Conservation (phyloP, 2,329 filamentous ascomycete genomes). For the Canariomyces notabilis region DNA sequence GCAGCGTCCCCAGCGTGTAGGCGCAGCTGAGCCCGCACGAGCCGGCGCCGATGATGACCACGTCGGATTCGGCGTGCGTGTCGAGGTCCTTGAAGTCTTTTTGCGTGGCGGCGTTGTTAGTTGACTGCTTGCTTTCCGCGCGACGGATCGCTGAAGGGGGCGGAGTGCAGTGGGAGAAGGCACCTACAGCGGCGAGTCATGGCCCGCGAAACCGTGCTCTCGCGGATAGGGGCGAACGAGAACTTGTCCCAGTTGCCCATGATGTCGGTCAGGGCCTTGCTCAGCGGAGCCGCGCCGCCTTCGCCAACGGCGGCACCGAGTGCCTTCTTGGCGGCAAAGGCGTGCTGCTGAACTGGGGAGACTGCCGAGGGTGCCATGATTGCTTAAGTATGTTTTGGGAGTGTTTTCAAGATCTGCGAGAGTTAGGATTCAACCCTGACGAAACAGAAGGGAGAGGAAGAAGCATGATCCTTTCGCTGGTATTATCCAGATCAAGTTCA, state of each 20-base stretch:
- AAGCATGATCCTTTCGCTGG: slow-evolving; percentile 96
- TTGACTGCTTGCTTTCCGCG: too few species aligned
- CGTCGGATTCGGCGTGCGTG: slow-evolving; percentile 83
- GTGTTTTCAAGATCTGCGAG: slow-evolving; percentile 12
- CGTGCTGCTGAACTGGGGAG: slow-evolving; percentile 45
- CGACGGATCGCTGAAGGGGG: background rate
- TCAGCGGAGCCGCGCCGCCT: slow-evolving; percentile 34
- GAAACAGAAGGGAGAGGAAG: slow-evolving; percentile 39
- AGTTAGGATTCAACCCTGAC: slow-evolving; percentile 32
- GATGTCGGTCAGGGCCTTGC: slow-evolving; percentile 58
- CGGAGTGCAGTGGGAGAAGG: background rate
- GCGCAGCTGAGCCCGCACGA: slow-evolving; percentile 82
- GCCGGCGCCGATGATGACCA: slow-evolving; percentile 88
- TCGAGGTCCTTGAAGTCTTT: slow-evolving; percentile 78
- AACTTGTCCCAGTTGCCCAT: slow-evolving; percentile 77
- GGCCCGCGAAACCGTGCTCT: slow-evolving; percentile 85
- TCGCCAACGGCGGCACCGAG: slow-evolving; percentile 32
- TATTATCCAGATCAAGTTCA: slow-evolving; percentile 39
- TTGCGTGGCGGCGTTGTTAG: background rate
- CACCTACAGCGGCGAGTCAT: slow-evolving; percentile 71
- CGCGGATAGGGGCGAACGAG: slow-evolving; percentile 79
- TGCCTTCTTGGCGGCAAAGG: slow-evolving; percentile 44
- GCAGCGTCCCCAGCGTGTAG: slow-evolving; percentile 75
- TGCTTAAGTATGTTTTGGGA: slow-evolving; percentile 17
- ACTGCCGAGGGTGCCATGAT: slow-evolving; percentile 73